Evolutionary conservation across 2,329 filamentous ascomycete genomes (phyloP), one percentile per base, ranked within the genome.

Genomic region (Tolypocladium tundrense): DNA sequence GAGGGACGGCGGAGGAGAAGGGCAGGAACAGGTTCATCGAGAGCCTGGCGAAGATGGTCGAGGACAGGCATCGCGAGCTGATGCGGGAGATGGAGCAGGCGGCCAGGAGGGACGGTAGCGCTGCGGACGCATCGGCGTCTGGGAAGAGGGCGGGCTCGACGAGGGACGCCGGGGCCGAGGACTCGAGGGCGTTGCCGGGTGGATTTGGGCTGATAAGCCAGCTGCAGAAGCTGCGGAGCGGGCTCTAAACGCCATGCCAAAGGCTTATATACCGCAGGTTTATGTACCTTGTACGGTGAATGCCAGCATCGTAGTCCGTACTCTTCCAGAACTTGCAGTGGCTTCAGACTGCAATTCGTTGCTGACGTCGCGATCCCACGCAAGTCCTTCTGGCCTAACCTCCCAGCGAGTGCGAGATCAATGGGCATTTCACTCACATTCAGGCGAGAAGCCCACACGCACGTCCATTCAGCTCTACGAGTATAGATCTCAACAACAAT

Each of bases 1-100:
- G 88, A 70, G 91, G 91, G n/a, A 97, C 94, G 2, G 88, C 90
- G 0, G 94, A 99, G 74, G 94, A 97, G 71, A 95, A 90, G 73
- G 90, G 91, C 7, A 79, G 94, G 56, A 75, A 76, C 11, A 88
- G 84, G 66, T 91, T 97, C 69, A 86, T 99, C 21, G 93, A 97
- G 62, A 81, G 82, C 55, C 71, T 99, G 65, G 85, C 86, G 40
- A 91, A 86, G 75, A 81, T 90, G 72, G 90, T 96, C 1, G 91
- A 97, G 68, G 93, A 97, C 62, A 78, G 77, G 58, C 81, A 81
- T 62, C 74, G 75, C 62, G 80, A 82, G 58, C 66, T 85, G 58
- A 65, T 83, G 64, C 74, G 72, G 62, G 82, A 83, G 65, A 70
- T 77, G 63, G 80, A 83, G 58, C 74, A 75, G 65, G 68, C 63